A percentile compares a stretch with the other conserved stretches of the same genome.
Conservation (phyloP, 805 yeast genomes). For the Sugiyamaella chiloensis region DNA sequence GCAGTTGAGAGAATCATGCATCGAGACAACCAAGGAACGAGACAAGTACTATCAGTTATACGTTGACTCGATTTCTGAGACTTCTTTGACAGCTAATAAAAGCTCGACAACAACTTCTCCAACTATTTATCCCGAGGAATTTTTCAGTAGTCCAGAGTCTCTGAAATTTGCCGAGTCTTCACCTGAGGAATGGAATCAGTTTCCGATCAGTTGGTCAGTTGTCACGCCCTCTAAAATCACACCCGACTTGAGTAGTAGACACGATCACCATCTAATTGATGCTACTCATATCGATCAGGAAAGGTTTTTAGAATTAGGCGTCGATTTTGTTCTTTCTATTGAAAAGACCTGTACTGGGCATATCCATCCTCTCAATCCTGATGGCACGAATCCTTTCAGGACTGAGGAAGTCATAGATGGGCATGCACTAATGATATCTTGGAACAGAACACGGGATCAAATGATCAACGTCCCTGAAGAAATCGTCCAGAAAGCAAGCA, state of each 20-base stretch:
- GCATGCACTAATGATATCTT: slow-evolving; percentile 12
- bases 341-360: slow-evolving; percentile 10
- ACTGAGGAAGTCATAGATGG: slow-evolving; percentile 6
- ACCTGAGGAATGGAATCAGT: neutral
- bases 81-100: neutral
- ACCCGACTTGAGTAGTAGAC: neutral
- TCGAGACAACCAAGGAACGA: slow-evolving; percentile 1
- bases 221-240: neutral
- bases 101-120: slow-evolving; percentile 1
- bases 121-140: neutral
- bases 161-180: neutral
- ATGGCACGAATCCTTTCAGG: slow-evolving; percentile 7
- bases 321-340: slow-evolving; percentile 10
- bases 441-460: slow-evolving; percentile 2
- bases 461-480: neutral
- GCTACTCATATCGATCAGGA: neutral
- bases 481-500: neutral
- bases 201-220: neutral
- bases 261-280: neutral
- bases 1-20: slow-evolving; percentile 5
- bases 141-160: neutral
- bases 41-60: slow-evolving; percentile 4
- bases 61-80: neutral
- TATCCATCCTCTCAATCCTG: slow-evolving; percentile 7
- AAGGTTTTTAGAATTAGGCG: slow-evolving; percentile 2